Base-by-base conservation (phyloP, 1,139 yeast genomes). In the Candida gigantensis region DNA sequence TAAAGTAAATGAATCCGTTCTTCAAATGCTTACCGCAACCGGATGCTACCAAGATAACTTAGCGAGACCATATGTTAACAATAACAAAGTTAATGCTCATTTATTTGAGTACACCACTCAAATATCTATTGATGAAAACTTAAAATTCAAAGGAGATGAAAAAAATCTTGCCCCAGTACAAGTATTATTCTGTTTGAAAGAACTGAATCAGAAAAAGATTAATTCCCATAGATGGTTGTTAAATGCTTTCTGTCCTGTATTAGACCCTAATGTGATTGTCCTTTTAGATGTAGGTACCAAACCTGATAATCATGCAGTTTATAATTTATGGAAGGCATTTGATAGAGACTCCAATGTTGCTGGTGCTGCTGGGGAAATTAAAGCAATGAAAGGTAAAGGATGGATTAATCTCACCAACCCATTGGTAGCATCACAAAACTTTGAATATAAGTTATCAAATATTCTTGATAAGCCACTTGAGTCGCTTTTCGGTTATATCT, bases 311-410 rank as follows among this genome's bases (percentile, higher is more conserved):
- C 82, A 84, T 37, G 90, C 97, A 0, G 68, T 90, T 25, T 92
- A 92, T 55, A 92, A 89, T 50, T 68, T 92, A 44, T 92, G 98
- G 98, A 92, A 92, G 61, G 95, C 96, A 0, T 92, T 92, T 58
- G 97, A 92, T 58, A 77, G 83, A 51, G 97, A 92, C 58, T 88
- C 97, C 1, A 89, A 90, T 52, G 96, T 90, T 39, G 98, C 96
- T 1, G 98, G 97, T 47, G 97, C 96, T 1, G 96, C 97, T 12
- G 98, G 98, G 43, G 97, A 92, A 60, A 89, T 92, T 54, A 85
- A 84, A 45, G 89, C 97, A 1, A 84, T 90, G 86, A 87, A 85
- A 51, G 97, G 97, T 30, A 84, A 80, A 54, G 84, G 81, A 12
- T 87, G 96, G 76, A 55, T 68, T 17, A 86, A 88, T 45, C 67